Evolutionary conservation across 2,329 filamentous ascomycete genomes (phyloP), one percentile per base, ranked within the genome.

Genomic region (Microdochium nivale): DNA sequence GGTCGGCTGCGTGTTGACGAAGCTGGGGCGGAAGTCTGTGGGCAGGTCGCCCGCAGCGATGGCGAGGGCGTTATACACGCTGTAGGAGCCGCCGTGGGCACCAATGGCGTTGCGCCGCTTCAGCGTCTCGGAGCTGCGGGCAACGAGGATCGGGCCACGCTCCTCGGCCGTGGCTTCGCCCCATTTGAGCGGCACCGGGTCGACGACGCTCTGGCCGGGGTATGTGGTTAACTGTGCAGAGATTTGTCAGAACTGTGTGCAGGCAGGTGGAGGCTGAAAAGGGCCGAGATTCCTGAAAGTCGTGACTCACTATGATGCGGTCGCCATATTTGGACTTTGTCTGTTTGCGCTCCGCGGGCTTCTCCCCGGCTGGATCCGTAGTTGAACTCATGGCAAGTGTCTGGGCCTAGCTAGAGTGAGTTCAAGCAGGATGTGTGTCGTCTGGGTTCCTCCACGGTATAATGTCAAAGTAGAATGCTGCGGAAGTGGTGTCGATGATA

Each of bases 61-160:
- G 13, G 92, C 92, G 25, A 97, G 79, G 23, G 92, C 92, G 65
- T 95, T 90, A 73, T 97, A 97, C 57, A 96, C 92, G 55, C 89
- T 90, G 68, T 99, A 97, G 3, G 90, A 96, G 52, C 94, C 92
- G 56, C 94, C 92, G 82, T 65, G 55, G 53, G 51, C 57, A 53
- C 10, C 40, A 16, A 52, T 70, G 62, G 87, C 88, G 70, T 95
- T 95, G 55, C 90, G 84, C 64, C 83, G 81, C 51, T 88, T 78
- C 60, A 95, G 87, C 4, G 89, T 94, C 51, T 81, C 84, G 27
- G 83, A 74, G 54, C 82, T 79, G 60, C 90, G 80, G 25, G 87
- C 94, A 44, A 96, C 92, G 49, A 96, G 86, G 49, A 97, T 88
- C 3, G 92, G 92, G 1, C 92, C 94, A 68, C 92, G 82, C 61